Percentiles rank a stretch among this genome's conserved stretches.
Evolutionary conservation across 768 basidiomycete genomes (phyloP).

Genomic region (Naganishia antarctica): DNA sequence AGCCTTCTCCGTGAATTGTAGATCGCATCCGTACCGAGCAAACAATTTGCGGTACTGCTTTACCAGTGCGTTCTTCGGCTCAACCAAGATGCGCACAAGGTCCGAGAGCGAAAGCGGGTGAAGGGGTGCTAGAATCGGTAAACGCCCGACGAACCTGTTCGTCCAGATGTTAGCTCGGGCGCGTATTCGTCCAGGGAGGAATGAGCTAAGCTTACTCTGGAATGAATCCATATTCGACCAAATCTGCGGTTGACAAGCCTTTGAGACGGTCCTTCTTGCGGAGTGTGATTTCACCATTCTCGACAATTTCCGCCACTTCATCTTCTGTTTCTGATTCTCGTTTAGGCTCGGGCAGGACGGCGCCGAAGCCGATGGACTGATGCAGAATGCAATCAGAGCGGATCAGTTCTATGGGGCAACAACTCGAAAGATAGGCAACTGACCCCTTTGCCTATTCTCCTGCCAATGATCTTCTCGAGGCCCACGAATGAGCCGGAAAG

Average conservation of each 20-base stretch:
- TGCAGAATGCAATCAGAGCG: too few relatives aligned
- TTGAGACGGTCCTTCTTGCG: conserved; percentile 45
- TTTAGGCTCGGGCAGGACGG: conserved; percentile 50
- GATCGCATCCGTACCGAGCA: conserved; percentile 74
- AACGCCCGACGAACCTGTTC: conserved; percentile 69
- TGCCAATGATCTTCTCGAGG: conserved; percentile 72
- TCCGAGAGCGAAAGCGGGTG: conserved; percentile 72
- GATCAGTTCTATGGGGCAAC: neutral
- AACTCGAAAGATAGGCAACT: conserved; percentile 48
- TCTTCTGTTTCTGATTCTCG: conserved; percentile 50
- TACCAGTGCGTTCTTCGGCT: conserved; percentile 83
- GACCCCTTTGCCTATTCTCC: conserved; percentile 78
- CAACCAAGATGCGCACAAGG: conserved; percentile 81
- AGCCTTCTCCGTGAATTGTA: conserved; percentile 76
- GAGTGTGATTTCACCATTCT: conserved; percentile 58
- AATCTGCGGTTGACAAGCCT: conserved; percentile 55
- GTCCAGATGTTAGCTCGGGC: neutral
- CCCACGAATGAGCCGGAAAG: conserved; percentile 93
- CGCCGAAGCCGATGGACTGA: conserved; percentile 85
- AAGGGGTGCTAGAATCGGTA: conserved; percentile 86
- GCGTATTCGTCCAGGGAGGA: neutral
- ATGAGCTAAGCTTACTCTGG: conserved; percentile 59
- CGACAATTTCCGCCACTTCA: conserved; percentile 56
- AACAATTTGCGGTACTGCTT: conserved; percentile 85
- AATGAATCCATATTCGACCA: conserved; percentile 87